phyloP scores from a whole-genome alignment of 1,284 basidiomycete genomes.

The Irpex rosettiformis region DNA sequence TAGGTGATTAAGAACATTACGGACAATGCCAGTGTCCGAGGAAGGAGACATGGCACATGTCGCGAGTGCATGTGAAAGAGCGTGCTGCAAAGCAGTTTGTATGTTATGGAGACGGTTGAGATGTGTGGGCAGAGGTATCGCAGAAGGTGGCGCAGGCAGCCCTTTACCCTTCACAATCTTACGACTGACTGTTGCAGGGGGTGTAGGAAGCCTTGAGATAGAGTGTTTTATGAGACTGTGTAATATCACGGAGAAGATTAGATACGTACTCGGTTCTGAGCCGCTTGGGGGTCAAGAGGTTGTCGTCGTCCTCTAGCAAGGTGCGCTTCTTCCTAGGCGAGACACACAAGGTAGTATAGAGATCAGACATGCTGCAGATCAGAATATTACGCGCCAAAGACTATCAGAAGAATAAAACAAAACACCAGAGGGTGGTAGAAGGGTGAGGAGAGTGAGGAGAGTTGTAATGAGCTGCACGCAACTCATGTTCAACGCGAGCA shows the following conservation, averaged over 20 bases:
- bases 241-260: not conserved
- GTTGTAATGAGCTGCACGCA: constrained; percentile 8
- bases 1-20: constrained; percentile 74
- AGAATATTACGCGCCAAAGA: constrained; percentile 12
- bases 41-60: constrained; percentile 75
- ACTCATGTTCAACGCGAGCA: constrained; percentile 14
- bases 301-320: constrained; percentile 44
- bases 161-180: constrained; percentile 19
- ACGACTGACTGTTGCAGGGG: constrained; percentile 42
- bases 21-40: constrained; percentile 67
- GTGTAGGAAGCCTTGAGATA: constrained; percentile 48
- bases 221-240: not conserved
- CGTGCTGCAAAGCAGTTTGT: constrained; percentile 70
- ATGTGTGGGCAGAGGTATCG: constrained; percentile 48
- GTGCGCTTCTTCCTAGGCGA: constrained; percentile 66
- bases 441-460: constrained; percentile 10
- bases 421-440: constrained; percentile 16
- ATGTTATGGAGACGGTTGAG: constrained; percentile 57
- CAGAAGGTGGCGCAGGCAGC: constrained; percentile 17
- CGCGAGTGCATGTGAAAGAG: constrained; percentile 77
- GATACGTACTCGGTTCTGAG: constrained; percentile 49
- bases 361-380: constrained; percentile 46
- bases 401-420: constrained; percentile 9
- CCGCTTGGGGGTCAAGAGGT: constrained; percentile 62
- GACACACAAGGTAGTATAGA: constrained; percentile 56